phyloP scores from a whole-genome alignment of 768 basidiomycete genomes.

The Tricholoma sp. region DNA sequence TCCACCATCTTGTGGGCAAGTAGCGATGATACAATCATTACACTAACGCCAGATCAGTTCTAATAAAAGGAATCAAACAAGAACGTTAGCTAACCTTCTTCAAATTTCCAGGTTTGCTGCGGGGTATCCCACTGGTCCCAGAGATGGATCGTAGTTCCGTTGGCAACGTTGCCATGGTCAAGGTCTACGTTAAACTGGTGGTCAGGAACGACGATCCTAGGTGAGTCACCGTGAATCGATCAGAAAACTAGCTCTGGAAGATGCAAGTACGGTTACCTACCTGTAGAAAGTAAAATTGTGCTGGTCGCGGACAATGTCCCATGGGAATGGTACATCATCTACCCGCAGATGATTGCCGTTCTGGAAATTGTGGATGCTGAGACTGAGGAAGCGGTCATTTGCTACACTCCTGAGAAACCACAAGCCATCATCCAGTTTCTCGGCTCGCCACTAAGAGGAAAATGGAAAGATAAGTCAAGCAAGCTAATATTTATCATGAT shows the following conservation, averaged over 20 bases:
- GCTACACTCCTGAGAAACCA: conserved; percentile 16
- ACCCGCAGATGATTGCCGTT: conserved; percentile 10
- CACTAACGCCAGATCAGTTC: background rate
- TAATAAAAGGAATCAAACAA: background rate
- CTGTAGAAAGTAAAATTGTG: conserved; percentile 11
- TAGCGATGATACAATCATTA: background rate
- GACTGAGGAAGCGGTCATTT: conserved; percentile 14
- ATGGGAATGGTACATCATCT: conserved; percentile 8
- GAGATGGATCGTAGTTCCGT: conserved; percentile 34
- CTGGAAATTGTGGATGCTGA: background rate
- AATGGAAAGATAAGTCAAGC: too few species aligned
- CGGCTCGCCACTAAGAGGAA: conserved; percentile 15
- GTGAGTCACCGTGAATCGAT: too few species aligned
- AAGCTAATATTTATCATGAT: background rate
- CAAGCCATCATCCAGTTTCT: conserved; percentile 3
- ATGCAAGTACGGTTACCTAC: conserved; percentile 1
- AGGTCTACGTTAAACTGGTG: conserved; percentile 18
- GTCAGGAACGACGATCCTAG: conserved; percentile 31
- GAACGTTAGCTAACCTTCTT: conserved; percentile 8
- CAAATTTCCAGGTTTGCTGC: conserved; percentile 42
- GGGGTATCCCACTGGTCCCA: conserved; percentile 36
- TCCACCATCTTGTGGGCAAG: too few species aligned
- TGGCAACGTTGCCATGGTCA: conserved; percentile 32
- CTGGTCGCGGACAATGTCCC: conserved; percentile 19
- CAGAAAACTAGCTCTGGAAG: background rate